Base-by-base conservation (phyloP, 768 basidiomycete species). In the Galerina marginata region DNA sequence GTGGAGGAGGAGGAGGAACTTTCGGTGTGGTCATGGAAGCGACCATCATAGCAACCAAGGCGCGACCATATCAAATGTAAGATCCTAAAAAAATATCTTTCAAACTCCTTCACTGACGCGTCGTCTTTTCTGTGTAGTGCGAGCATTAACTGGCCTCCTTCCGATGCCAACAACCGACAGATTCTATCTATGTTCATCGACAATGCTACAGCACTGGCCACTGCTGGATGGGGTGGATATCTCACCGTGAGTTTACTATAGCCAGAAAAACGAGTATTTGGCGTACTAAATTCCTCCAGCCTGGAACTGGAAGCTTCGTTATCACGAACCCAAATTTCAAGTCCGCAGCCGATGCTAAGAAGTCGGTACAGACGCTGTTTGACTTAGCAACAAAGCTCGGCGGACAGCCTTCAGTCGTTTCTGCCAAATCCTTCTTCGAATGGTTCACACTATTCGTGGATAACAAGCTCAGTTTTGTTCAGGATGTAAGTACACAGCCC, bases 281-380 rank as follows among this genome's bases (percentile, higher is more conserved):
- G 33, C 48, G 33, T 45, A 15, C 12, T 16, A 33, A 14, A 59
- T 52, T 10, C 23, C 25, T 15, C 9, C 38, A 68, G 67, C 62
- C 67, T 9, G 45, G 59, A 14, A 59, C 63, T 16, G 67, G 67
- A 25, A 64, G 54, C 45, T 61, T 67, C 6, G 47, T 58, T 61
- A 67, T 75, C 39, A 73, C 73, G 6, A 74, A 64, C 33, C 75
- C 77, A 20, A 20, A 20, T 1, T 59, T 66, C 9, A 59, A 74
- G 0, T 66, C 60, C 42, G 26, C 59, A 9, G 54, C 59, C 0
- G 63, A 66, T 10, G 77, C 75, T 6, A 42, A 66, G 29, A 56
- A 59, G 6, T 72, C 73, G 2, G 66, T 77, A 65, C 59, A 66
- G 16, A 55, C 67, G 12, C 55, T 70, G 3, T 42, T 66, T 29